Percentiles rank a stretch among this genome's conserved stretches.
Evolutionary conservation across 2,329 filamentous ascomycete species (phyloP).

Genomic region (Phoma herbarum): DNA sequence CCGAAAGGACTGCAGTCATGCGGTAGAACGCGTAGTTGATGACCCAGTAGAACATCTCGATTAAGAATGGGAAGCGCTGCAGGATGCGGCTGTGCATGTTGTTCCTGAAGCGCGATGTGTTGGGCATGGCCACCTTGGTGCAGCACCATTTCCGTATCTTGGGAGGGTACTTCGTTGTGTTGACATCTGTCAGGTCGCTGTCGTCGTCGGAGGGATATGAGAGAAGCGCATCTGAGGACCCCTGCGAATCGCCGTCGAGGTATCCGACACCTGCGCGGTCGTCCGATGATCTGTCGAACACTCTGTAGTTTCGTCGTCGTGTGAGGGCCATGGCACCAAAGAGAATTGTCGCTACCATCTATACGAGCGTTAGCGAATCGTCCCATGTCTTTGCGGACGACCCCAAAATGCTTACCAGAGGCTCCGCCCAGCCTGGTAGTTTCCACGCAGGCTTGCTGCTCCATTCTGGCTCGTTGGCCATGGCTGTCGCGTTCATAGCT

Average conservation of each 20-base stretch:
- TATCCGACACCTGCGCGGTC: conserved; percentile 30
- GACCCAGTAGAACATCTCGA: conserved; percentile 79
- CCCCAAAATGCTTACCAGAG: conserved; percentile 42
- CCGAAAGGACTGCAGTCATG: conserved; percentile 63
- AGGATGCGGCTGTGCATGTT: conserved; percentile 69
- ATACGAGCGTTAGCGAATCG: conserved; percentile 2
- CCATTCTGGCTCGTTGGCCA: conserved; percentile 42
- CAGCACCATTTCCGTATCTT: conserved; percentile 64
- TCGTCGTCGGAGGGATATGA: conserved; percentile 48
- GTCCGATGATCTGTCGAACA: conserved; percentile 47
- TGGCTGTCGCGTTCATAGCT: conserved; percentile 21
- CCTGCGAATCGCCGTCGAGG: conserved; percentile 49
- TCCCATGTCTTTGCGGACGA: conserved; percentile 1
- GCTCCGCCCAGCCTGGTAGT: conserved; percentile 54
- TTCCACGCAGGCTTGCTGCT: conserved; percentile 55
- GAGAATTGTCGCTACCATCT: conserved; percentile 63
- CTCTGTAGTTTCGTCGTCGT: conserved; percentile 55
- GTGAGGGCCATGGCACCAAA: conserved; percentile 60
- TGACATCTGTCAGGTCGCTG: conserved; percentile 48
- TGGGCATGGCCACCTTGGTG: conserved; percentile 62
- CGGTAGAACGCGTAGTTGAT: conserved; percentile 72
- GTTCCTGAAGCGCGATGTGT: conserved; percentile 68
- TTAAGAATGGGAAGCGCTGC: conserved; percentile 73
- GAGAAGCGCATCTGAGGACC: conserved; percentile 54
- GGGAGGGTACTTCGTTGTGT: conserved; percentile 53